Base-by-base conservation (phyloP, 2,329 filamentous ascomycete genomes). In the Venturia oleaginea region DNA sequence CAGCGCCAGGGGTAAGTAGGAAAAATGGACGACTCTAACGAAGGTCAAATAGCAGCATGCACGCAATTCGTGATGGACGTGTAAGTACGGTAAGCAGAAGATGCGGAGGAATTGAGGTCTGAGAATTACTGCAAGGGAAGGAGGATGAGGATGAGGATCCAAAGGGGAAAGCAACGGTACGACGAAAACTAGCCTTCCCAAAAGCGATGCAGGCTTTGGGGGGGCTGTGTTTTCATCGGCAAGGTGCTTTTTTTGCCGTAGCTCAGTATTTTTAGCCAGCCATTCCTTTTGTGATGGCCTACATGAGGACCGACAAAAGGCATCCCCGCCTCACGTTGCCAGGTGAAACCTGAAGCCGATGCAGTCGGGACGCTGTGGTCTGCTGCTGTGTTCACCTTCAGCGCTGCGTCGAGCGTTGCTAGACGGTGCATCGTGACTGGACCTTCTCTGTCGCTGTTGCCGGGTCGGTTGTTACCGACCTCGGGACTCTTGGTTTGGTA, bases 251-350 rank as follows among this genome's bases (percentile, higher is more conserved):
- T 32, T 54, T 54, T 32, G 24, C 48, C 48, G 3, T 32, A 32
- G 48, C 48, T 54, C 48, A 17, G 48, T 54, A 54, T 54, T 54
- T 54, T 54, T 54, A 54, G 48, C 48, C 24, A 13, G 46, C 46
- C 46, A 51, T 51, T 51, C 48, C 48, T 54, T 17, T 32, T 54
- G 24, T 19, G 24, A 22, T 30, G 22, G 46, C 46, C 46, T 51
- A 51, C 46, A 51, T 51, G n/a, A n/a, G n/a, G n/a, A n/a, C n/a
- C n/a, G n/a, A n/a, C n/a, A n/a, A n/a, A 24, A 51, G 46, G 46
- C 46, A 51, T 30, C 46, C n/a, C 46, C 46, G 46, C 46, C 19
- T 51, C 46, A 51, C 46, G n/a, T 51, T n/a, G n/a, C n/a, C n/a
- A n/a, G n/a, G n/a, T n/a, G n/a, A n/a, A n/a, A n/a, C n/a, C n/a